Conservation (phyloP, 768 basidiomycete genomes). For the Megacollybia marginata region DNA sequence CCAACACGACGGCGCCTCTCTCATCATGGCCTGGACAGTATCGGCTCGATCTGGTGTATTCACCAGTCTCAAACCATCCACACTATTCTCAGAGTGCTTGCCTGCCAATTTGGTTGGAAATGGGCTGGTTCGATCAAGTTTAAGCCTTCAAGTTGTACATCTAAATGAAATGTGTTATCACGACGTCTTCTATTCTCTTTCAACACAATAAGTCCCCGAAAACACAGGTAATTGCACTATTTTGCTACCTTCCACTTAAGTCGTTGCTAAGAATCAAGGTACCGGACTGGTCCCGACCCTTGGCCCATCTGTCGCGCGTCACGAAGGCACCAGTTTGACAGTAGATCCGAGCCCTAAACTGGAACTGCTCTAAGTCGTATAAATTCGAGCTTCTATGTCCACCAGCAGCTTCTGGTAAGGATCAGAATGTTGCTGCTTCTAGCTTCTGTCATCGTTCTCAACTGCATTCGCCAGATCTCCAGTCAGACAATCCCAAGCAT, state of each 20-base stretch:
- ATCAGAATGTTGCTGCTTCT: background rate
- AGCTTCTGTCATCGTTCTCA: background rate
- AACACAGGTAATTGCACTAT: too few relatives aligned
- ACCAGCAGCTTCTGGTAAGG: background rate
- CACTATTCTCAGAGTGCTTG: conserved; percentile 14
- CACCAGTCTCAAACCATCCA: conserved; percentile 16
- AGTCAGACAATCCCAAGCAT: background rate
- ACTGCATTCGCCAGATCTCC: background rate
- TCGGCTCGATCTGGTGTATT: conserved; percentile 20
- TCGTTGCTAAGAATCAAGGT: too few relatives aligned
- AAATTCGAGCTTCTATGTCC: background rate
- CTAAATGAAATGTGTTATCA: too few relatives aligned
- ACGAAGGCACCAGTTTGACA: background rate
- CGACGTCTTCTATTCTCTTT: too few relatives aligned
- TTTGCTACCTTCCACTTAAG: too few relatives aligned
- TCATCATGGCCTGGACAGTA: background rate
- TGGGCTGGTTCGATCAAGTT: background rate
- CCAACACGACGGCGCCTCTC: conserved; percentile 13
- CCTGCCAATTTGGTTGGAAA: background rate
- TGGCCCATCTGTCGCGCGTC: background rate
- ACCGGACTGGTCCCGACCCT: too few relatives aligned
- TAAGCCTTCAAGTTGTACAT: background rate
- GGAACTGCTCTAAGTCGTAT: background rate
- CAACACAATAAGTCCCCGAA: too few relatives aligned
- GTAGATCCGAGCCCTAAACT: background rate